Evolutionary conservation across 371 early-diverging fungal species (phyloP), one percentile per base, ranked within the genome.

Genomic region (Syncephalastrum racemosum): DNA sequence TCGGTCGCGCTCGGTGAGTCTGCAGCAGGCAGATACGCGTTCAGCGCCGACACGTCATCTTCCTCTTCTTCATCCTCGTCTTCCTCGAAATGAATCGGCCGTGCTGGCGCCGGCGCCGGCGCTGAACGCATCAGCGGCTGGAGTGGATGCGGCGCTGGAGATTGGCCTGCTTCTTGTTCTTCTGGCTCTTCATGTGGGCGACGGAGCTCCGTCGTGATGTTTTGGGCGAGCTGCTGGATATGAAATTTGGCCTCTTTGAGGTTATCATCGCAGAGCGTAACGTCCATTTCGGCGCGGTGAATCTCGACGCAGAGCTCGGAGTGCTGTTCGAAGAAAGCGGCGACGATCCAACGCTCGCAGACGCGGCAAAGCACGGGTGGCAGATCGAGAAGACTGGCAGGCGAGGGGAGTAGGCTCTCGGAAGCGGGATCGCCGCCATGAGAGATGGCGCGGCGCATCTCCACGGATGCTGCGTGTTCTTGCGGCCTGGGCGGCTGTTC

Each of bases 251-350:
- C 67, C 51, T 90, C 89, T 5, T 80, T 66, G n/a, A 93, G 60
- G 53, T 82, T 80, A 36, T 94, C 93, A 59, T 91, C 86, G 20
- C 83, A 80, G 6, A 86, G 67, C 18, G 70, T 73, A 13, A 91
- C 72, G 31, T 90, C 90, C 85, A 86, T 87, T 65, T 92, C 92
- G 2, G 79, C 78, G 46, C 87, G 82, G 73, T 94, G 91, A 36
- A 91, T 85, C 46, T 88, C 86, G n/a, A 81, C 74, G 63, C 94
- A 94, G 3, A 77, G 55, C 41, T 74, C 80, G 13, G 87, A 80
- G 67, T 94, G 94, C 54, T 86, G 84, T 56, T 89, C 90, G 68
- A 94, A 92, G 44, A 87, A 80, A 1, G 84, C 63, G 15, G 86
- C 85, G 2, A 90, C 86, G 16, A 91, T 80, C 62, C 77, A 80